Percentiles rank a stretch among this genome's conserved stretches.
Conservation (phyloP, 2,329 filamentous ascomycete species). For the Paramyrothecium roridum region DNA sequence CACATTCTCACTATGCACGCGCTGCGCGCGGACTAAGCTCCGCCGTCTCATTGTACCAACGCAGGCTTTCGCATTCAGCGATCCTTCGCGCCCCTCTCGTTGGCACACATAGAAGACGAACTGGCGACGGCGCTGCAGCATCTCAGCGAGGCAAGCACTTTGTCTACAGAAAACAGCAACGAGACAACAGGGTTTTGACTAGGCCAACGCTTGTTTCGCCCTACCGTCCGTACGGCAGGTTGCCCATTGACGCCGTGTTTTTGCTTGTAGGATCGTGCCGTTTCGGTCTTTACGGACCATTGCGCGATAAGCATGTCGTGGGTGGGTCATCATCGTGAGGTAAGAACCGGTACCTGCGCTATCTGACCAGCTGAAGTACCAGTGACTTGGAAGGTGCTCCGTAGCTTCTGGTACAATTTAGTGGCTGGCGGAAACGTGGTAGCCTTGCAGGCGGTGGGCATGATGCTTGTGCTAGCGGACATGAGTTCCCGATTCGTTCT, state of each 20-base stretch:
- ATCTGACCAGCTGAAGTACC: not conserved
- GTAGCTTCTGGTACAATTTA: not conserved
- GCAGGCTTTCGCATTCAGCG: not conserved
- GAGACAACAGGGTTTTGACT: not conserved
- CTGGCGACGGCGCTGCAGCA: no score
- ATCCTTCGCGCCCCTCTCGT: not conserved
- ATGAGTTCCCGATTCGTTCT: constrained; percentile 14
- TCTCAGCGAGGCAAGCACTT: no score
- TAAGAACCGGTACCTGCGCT: not conserved
- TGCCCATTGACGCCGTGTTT: not conserved
- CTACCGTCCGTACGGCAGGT: not conserved
- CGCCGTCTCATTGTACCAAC: not conserved
- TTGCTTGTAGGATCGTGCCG: not conserved
- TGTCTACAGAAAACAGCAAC: not conserved
- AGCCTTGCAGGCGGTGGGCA: constrained; percentile 2
- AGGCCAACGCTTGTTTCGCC: not conserved
- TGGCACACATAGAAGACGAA: no score
- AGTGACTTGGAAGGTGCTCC: not conserved
- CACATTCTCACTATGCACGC: not conserved
- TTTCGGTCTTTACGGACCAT: not conserved
- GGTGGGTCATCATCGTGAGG: not conserved
- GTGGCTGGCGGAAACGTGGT: not conserved
- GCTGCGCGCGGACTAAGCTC: not conserved
- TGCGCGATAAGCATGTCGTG: not conserved
- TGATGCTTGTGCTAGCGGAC: constrained; percentile 10